Evolutionary conservation across 1,139 yeast genomes (phyloP).

Genomic region (Debaryomyces coudertii): DNA sequence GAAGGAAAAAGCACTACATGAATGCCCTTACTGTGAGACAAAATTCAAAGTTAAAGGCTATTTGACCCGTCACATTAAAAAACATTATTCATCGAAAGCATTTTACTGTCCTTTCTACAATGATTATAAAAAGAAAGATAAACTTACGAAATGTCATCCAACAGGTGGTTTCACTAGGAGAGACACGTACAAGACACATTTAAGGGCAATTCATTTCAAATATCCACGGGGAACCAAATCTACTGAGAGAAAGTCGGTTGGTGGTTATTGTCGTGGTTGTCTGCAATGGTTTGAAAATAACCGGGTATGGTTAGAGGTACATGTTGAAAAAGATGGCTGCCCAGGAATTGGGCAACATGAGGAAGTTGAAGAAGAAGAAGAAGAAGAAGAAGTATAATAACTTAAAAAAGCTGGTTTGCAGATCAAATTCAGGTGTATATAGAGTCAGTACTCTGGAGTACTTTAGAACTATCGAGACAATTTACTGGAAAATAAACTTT

Average conservation of each 20-base stretch:
- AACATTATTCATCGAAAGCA: conserved; percentile 53
- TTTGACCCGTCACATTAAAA: conserved; percentile 58
- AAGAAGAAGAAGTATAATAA: not conserved
- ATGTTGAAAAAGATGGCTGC: conserved; percentile 52
- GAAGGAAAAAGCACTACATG: conserved; percentile 10
- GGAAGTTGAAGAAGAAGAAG: not conserved
- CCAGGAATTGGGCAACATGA: conserved; percentile 36
- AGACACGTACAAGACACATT: conserved; percentile 61
- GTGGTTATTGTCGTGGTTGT: conserved; percentile 63
- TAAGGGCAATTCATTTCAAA: conserved; percentile 59
- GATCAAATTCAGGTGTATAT: not conserved
- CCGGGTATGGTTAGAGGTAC: conserved; percentile 52
- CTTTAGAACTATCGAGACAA: not conserved
- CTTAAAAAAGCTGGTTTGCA: too few relatives aligned
- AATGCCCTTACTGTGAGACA: conserved; percentile 51
- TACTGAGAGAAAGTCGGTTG: conserved; percentile 42
- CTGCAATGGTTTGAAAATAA: conserved; percentile 52
- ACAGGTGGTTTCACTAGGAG: conserved; percentile 62
- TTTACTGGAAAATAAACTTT: not conserved
- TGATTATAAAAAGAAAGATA: conserved; percentile 28
- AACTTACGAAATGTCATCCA: conserved; percentile 57
- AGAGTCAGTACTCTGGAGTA: not conserved
- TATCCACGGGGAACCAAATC: conserved; percentile 62
- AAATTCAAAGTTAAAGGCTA: conserved; percentile 59
- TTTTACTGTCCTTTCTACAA: conserved; percentile 58